Percentiles rank a stretch among this genome's conserved stretches.
phyloP scores from a whole-genome alignment of 2,329 filamentous ascomycete genomes.

The Penicillium sp. region DNA sequence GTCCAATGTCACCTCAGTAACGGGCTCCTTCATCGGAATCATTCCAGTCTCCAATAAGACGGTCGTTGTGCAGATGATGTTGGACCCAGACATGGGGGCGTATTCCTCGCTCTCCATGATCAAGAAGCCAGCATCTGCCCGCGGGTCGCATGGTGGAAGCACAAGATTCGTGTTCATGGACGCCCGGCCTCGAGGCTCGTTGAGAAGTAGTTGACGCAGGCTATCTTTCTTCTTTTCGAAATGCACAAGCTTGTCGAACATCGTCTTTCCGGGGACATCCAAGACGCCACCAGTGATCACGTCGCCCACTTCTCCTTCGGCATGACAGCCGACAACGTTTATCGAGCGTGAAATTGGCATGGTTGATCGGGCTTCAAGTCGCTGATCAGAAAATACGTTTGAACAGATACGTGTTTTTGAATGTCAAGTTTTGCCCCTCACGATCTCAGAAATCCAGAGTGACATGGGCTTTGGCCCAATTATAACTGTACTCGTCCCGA shows the following conservation, averaged over 20 bases:
- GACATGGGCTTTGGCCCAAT: not conserved
- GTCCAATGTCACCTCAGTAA: slow-evolving; percentile 46
- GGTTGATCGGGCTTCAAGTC: not conserved
- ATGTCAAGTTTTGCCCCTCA: not conserved
- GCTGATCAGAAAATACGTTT: not conserved
- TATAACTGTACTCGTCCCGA: not conserved
- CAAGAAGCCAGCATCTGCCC: slow-evolving; percentile 50
- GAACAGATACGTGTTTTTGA: not conserved
- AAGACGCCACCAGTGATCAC: slow-evolving; percentile 53
- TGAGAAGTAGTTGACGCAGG: slow-evolving; percentile 47
- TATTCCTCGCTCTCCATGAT: slow-evolving; percentile 53
- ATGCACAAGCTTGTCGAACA: slow-evolving; percentile 53
- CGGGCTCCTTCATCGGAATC: slow-evolving; percentile 49
- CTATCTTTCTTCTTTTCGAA: slow-evolving; percentile 46
- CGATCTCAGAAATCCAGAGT: not conserved
- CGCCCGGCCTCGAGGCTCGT: slow-evolving; percentile 51
- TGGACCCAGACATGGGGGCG: slow-evolving; percentile 50
- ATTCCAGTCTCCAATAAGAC: slow-evolving; percentile 54
- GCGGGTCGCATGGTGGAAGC: slow-evolving; percentile 48
- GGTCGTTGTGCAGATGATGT: slow-evolving; percentile 49
- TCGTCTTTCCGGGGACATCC: slow-evolving; percentile 46
- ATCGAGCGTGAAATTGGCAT: slow-evolving; percentile 28
- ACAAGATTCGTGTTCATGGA: slow-evolving; percentile 47
- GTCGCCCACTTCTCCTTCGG: slow-evolving; percentile 49
- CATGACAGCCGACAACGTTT: slow-evolving; percentile 28